A percentile compares a stretch with the other conserved stretches of the same genome.
These are phyloP conservation scores for Eudorina sp. DNA, from an alignment of 139 green algal species.

Conservation along the genomic window DNA sequence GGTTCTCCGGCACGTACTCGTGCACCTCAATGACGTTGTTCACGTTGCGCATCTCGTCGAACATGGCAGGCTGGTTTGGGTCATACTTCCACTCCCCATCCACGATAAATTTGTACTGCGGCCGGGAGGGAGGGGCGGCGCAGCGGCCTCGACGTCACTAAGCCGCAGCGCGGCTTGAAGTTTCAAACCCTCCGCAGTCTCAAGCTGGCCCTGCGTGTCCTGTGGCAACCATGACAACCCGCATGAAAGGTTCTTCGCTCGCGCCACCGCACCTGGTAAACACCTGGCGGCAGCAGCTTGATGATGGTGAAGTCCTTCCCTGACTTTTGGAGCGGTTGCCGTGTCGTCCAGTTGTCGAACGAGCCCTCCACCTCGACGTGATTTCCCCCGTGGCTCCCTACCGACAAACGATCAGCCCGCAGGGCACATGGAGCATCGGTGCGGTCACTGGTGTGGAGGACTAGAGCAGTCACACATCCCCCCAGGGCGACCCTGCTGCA, in stretches of 20 bases:
- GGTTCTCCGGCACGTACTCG: constrained; percentile 96
- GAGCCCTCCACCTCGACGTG: constrained; percentile 94
- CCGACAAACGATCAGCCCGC: no score
- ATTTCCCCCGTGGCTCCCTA: constrained; percentile 91
- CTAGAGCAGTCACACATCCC: no score
- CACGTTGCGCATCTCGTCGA: constrained; percentile 97
- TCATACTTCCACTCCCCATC: constrained; percentile 98
- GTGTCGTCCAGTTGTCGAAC: constrained; percentile 96
- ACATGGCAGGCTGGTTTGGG: constrained; percentile 95
- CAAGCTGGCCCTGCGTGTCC: no score
- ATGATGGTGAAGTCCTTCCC: constrained; percentile 97
- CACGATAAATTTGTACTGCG: constrained; percentile 98
- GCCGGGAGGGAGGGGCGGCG: background rate
- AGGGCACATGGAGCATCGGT: no score
- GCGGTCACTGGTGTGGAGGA: no score
- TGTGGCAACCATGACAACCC: no score
- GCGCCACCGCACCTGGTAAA: constrained; percentile 89
- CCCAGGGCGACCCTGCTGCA: no score
- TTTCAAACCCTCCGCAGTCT: no score
- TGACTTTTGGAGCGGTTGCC: constrained; percentile 84
- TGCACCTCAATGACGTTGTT: constrained; percentile 99
- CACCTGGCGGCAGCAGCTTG: constrained; percentile 94
- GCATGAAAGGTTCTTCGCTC: no score
- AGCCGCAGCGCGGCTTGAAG: no score
- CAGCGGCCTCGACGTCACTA: no score